Percentiles rank a stretch among this genome's conserved stretches.
phyloP scores from a whole-genome alignment of 2,329 filamentous ascomycete genomes.

The Elsinoe fawcettii region DNA sequence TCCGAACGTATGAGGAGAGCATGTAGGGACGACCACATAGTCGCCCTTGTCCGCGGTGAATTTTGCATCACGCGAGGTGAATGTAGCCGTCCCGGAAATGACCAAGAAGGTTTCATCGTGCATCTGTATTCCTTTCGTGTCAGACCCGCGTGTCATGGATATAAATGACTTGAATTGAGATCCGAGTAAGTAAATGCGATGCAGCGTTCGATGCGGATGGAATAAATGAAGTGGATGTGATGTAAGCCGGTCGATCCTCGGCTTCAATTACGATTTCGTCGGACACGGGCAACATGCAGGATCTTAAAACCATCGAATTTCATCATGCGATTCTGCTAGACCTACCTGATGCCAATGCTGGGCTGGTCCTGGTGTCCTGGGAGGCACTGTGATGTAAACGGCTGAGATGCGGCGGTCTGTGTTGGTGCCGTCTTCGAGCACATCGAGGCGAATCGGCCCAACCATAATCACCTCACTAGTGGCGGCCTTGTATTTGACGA shows the following conservation, averaged over 20 bases:
- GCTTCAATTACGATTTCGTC: background rate
- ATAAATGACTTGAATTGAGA: no score
- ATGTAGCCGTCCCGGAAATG: slow-evolving; percentile 45
- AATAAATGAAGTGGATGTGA: background rate
- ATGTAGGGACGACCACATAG: slow-evolving; percentile 48
- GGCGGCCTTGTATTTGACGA: background rate
- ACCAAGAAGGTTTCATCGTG: slow-evolving; percentile 52
- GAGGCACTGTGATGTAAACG: slow-evolving; percentile 43
- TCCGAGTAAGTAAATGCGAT: no score
- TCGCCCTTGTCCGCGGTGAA: slow-evolving; percentile 43
- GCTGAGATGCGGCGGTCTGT: slow-evolving; percentile 42
- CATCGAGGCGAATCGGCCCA: slow-evolving; percentile 3
- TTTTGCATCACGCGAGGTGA: slow-evolving; percentile 38
- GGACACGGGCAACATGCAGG: background rate
- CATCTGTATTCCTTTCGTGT: slow-evolving; percentile 34
- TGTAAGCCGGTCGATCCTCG: background rate
- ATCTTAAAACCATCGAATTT: background rate
- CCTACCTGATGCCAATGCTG: slow-evolving; percentile 43
- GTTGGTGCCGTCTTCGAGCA: slow-evolving; percentile 4
- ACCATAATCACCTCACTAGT: slow-evolving; percentile 5
- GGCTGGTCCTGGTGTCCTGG: slow-evolving; percentile 41
- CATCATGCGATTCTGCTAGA: background rate
- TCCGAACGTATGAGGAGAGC: slow-evolving; percentile 49
- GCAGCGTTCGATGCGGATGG: background rate
- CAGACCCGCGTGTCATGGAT: background rate